Evolutionary conservation across 306 rosid genomes (phyloP).

Genomic region (Ormosia semicastrata): DNA sequence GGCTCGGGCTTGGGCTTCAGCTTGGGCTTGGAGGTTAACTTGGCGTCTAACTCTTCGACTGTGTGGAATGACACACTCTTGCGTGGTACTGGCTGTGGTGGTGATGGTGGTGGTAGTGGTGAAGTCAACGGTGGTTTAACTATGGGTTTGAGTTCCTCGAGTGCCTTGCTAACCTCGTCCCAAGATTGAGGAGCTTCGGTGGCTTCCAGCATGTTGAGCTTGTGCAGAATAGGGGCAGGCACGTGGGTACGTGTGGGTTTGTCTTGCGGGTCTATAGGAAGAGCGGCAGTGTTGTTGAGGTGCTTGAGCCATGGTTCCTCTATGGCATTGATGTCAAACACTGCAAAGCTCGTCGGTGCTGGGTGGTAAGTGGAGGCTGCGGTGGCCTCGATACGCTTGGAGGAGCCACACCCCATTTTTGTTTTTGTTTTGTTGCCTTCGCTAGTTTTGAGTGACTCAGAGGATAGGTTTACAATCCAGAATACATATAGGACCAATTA

Average conservation of each 20-base stretch:
- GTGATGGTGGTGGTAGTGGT: background rate
- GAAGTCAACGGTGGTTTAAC: background rate
- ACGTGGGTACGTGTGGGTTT: constrained; percentile 38
- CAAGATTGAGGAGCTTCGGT: constrained; percentile 73
- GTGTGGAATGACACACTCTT: constrained; percentile 74
- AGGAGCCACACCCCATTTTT: constrained; percentile 75
- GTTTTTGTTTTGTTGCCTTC: background rate
- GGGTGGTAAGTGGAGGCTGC: constrained; percentile 49
- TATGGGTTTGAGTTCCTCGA: constrained; percentile 62
- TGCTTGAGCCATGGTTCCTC: constrained; percentile 82
- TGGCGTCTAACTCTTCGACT: constrained; percentile 68
- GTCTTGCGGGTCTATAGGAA: background rate
- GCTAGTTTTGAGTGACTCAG: background rate
- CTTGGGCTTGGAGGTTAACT: constrained; percentile 31
- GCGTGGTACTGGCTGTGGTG: background rate
- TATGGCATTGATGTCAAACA: constrained; percentile 72
- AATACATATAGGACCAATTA: background rate
- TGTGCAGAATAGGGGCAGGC: constrained; percentile 60
- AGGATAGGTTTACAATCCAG: background rate
- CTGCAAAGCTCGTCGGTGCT: constrained; percentile 83
- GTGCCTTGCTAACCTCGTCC: constrained; percentile 75
- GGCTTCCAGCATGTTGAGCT: constrained; percentile 57
- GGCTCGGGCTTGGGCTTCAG: background rate
- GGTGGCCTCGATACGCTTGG: constrained; percentile 48
- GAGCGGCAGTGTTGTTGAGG: constrained; percentile 13